phyloP scores from a whole-genome alignment of 257 asterid species.

The Misopates orontium region DNA sequence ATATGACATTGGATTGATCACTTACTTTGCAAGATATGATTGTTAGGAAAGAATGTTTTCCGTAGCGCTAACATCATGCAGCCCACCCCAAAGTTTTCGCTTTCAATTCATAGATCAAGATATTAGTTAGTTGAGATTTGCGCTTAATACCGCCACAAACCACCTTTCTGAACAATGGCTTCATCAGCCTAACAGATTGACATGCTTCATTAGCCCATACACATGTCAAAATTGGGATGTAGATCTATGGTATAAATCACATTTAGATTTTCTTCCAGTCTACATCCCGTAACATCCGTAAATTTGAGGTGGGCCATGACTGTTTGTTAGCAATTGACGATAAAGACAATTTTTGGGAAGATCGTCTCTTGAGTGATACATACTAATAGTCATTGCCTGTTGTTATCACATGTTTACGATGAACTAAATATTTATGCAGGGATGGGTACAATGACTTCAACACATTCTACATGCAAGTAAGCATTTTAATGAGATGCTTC shows the following conservation, averaged over 20 bases:
- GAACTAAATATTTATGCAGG: constrained; percentile 91
- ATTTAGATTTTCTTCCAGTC: too few relatives aligned
- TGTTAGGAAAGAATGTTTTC: constrained; percentile 12
- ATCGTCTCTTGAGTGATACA: constrained; percentile 25
- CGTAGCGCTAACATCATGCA: too few relatives aligned
- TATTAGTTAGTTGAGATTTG: constrained; percentile 15
- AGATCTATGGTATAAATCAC: too few relatives aligned
- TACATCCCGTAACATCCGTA: too few relatives aligned
- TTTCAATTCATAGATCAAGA: constrained; percentile 2
- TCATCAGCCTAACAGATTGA: too few relatives aligned
- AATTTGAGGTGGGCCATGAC: background rate
- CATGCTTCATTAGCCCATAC: too few relatives aligned
- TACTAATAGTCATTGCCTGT: constrained; percentile 11
- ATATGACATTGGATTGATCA: constrained; percentile 19
- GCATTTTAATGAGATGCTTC: constrained; percentile 31
- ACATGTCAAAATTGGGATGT: too few relatives aligned
- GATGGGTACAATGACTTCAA: constrained; percentile 99
- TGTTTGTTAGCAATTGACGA: constrained; percentile 2
- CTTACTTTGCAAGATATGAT: constrained; percentile 19
- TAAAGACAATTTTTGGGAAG: constrained; percentile 6
- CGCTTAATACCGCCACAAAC: background rate
- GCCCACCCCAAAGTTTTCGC: background rate
- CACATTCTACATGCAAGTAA: constrained; percentile 99
- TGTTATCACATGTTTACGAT: constrained; percentile 32
- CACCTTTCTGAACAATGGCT: too few relatives aligned